Evolutionary conservation across 208 protist genomes (phyloP), one percentile per base, ranked within the genome.

Genomic region (Phytomonas serpens): DNA sequence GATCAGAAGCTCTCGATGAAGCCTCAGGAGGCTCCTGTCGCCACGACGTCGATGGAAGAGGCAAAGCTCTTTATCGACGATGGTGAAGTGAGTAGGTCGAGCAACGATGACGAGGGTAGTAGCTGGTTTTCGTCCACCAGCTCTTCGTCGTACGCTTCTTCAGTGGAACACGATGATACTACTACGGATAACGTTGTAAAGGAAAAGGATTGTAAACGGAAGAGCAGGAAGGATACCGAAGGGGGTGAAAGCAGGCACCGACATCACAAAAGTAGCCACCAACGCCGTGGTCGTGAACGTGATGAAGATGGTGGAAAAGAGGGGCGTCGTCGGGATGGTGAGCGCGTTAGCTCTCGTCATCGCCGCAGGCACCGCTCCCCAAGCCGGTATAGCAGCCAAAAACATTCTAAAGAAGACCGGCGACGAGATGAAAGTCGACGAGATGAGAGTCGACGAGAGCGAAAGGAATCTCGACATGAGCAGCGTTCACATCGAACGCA

Each of bases 41-140:
- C 69, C 10, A 63, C 64, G 34, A 74, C 70, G 64, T 67, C 66
- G 29, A 68, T 67, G 16, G n/a, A 71, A 33, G 70, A 71, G 37
- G 75, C 75, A 57, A 74, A 78, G 33, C 14, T 82, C 9, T 72
- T 82, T 32, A 34, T 79, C 38, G 74, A 57, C 16, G 76, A 75
- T 36, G 76, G 67, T 27, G 69, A 77, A 19, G 40, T 66, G 11
- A 38, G 67, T 66, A 51, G 36, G 27, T 71, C 73, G 0, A 67
- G 29, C 36, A 73, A 74, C 16, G 69, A 69, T 27, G 75, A 76
- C 36, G 77, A 79, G 32, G 69, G 51, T 11, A 61, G 65, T 13
- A 65, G 64, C 68, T 77, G 68, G 68, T 72, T 67, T 3, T 75
- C 77, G 6, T 62, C 69, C 23, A 57, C 69, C n/a, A 69, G 68